Evolutionary conservation across 352 stramenopile species (phyloP).

Genomic region (Paralagenidium karlingii): DNA sequence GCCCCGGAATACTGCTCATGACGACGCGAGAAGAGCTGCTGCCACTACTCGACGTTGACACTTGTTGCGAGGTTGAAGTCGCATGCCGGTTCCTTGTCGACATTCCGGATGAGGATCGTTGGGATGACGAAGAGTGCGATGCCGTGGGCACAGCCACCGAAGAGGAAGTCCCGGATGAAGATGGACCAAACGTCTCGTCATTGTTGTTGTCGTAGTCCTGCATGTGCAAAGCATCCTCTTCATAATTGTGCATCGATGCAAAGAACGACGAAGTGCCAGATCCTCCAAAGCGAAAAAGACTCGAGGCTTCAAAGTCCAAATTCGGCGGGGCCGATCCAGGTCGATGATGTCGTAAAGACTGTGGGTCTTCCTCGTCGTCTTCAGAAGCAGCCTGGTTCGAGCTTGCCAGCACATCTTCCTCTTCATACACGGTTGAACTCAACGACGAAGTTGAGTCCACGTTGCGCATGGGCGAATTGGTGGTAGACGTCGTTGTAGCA

Average conservation of each 20-base stretch:
- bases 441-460: constrained; percentile 12
- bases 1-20: too few relatives aligned
- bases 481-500: too few relatives aligned
- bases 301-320: constrained; percentile 25
- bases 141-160: neutral
- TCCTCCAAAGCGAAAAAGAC: constrained; percentile 29
- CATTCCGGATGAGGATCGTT: neutral
- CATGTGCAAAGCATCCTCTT: constrained; percentile 12
- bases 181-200: constrained; percentile 1
- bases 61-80: constrained; percentile 2
- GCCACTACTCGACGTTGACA: constrained; percentile 9
- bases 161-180: neutral
- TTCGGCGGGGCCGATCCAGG: constrained; percentile 6
- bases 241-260: constrained; percentile 21
- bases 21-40: constrained; percentile 3
- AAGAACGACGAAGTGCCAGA: constrained; percentile 32
- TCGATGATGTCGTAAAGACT: constrained; percentile 2
- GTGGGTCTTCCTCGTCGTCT: too few relatives aligned
- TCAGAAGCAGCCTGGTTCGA: too few relatives aligned
- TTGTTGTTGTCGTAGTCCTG: constrained; percentile 10
- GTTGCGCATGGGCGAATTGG: too few relatives aligned
- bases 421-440: constrained; percentile 12
- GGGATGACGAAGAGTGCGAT: neutral
- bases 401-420: constrained; percentile 13
- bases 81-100: neutral